phyloP scores from a whole-genome alignment of 257 asterid species.

The Nicotiana undulata region DNA sequence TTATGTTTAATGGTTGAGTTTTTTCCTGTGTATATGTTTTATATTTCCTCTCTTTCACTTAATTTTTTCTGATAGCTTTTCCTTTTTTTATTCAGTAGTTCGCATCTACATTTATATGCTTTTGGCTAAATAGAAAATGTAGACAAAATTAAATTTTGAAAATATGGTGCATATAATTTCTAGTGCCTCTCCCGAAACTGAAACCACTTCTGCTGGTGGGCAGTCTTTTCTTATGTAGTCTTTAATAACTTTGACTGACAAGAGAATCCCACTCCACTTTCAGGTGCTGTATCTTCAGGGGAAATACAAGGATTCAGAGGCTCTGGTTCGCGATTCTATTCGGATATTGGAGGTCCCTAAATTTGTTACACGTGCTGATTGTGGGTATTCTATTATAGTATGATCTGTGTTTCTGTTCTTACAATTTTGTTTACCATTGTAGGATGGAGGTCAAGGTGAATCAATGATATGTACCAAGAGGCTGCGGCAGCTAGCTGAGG shows the following conservation, averaged over 20 bases:
- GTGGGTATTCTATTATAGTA: slow-evolving; percentile 6
- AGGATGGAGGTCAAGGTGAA: slow-evolving; percentile 78
- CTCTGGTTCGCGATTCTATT: slow-evolving; percentile 59
- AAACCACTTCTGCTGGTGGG: background rate
- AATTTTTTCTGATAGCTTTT: background rate
- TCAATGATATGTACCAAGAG: slow-evolving; percentile 54
- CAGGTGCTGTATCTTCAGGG: slow-evolving; percentile 79
- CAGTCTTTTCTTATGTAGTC: background rate
- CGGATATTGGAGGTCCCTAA: slow-evolving; percentile 65
- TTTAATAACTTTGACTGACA: slow-evolving; percentile 1
- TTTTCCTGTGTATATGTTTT: background rate
- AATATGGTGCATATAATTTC: background rate
- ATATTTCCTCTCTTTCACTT: background rate
- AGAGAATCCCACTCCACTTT: slow-evolving; percentile 3
- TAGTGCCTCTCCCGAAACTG: background rate
- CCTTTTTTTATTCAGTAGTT: background rate
- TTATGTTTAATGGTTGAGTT: background rate
- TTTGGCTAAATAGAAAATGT: background rate
- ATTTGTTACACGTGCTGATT: slow-evolving; percentile 11
- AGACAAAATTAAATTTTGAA: background rate
- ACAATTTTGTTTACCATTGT: slow-evolving; percentile 23
- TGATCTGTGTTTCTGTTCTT: slow-evolving; percentile 8
- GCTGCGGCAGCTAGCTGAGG: slow-evolving; percentile 82
- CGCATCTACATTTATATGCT: background rate
- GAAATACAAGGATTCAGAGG: slow-evolving; percentile 65